Evolutionary conservation across 495 filamentous ascomycete species (phyloP).

Genomic region (Penicillium silybi): DNA sequence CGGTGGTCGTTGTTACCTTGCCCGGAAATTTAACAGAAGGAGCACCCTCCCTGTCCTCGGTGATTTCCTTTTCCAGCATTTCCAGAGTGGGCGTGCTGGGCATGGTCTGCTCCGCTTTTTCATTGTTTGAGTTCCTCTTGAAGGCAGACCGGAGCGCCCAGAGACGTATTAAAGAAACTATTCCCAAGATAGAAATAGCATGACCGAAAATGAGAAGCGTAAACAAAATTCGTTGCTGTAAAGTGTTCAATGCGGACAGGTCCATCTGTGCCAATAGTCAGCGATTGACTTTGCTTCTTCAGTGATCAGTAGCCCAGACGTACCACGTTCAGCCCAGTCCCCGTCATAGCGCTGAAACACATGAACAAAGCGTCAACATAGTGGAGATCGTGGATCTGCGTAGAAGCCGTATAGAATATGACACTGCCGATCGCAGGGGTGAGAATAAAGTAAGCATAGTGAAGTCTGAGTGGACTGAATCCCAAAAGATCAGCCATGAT

Average conservation of each 20-base stretch:
- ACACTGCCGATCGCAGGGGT: slow-evolving; percentile 58
- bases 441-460: slow-evolving; percentile 72
- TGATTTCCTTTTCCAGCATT: background rate
- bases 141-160: slow-evolving; percentile 63
- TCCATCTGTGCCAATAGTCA: slow-evolving; percentile 38
- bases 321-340: slow-evolving; percentile 67
- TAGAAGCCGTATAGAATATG: slow-evolving; percentile 69
- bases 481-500: slow-evolving; percentile 30
- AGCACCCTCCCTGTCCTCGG: background rate
- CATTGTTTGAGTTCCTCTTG: slow-evolving; percentile 46
- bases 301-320: slow-evolving; percentile 17
- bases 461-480: slow-evolving; percentile 69
- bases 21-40: background rate
- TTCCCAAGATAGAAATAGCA: slow-evolving; percentile 39
- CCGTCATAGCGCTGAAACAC: slow-evolving; percentile 72
- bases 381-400: slow-evolving; percentile 53
- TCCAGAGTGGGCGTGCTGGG: background rate
- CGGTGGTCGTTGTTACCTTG: slow-evolving; percentile 23
- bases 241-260: slow-evolving; percentile 63
- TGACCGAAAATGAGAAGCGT: slow-evolving; percentile 67
- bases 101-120: background rate
- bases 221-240: slow-evolving; percentile 73
- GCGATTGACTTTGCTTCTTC: background rate
- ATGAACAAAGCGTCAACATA: slow-evolving; percentile 77
- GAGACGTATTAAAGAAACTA: slow-evolving; percentile 51